Conservation (phyloP, 176 grass and related monocot genomes). For the Oryza australiensis region DNA sequence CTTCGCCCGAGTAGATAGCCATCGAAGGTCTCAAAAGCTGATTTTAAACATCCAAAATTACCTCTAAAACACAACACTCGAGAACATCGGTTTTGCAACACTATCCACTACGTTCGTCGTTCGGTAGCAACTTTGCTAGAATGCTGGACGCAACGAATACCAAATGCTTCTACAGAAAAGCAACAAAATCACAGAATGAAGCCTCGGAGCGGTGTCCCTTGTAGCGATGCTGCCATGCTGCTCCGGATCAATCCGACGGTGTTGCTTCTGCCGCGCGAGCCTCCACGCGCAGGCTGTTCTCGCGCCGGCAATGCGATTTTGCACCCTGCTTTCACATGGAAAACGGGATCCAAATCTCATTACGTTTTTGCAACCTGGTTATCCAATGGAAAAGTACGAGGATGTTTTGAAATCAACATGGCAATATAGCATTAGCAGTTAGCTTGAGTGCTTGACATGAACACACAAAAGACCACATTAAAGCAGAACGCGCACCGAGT, state of each 20-base stretch:
- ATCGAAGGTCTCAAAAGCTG: background rate
- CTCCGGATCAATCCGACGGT: constrained; percentile 1
- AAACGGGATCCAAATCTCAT: background rate
- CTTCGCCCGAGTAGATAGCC: no score
- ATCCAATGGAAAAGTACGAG: background rate
- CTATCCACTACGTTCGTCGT: background rate
- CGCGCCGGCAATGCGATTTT: constrained; percentile 64
- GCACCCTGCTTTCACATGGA: constrained; percentile 56
- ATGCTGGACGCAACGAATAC: background rate
- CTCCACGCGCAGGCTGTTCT: constrained; percentile 83
- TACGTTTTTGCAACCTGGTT: background rate
- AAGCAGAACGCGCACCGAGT: background rate
- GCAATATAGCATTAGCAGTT: background rate
- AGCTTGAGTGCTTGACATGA: background rate
- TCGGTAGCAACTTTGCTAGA: background rate
- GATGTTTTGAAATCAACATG: background rate
- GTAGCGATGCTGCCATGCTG: background rate
- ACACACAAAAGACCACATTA: no score
- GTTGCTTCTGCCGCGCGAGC: constrained; percentile 23
- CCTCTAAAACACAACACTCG: no score
- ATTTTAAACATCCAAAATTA: background rate
- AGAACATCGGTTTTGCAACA: background rate
- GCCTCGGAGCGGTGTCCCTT: background rate
- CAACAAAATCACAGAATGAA: background rate
- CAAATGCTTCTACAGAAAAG: background rate